Conservation (phyloP, 108 stramenopile genomes). For the Chaetoceros tenuissimus region DNA sequence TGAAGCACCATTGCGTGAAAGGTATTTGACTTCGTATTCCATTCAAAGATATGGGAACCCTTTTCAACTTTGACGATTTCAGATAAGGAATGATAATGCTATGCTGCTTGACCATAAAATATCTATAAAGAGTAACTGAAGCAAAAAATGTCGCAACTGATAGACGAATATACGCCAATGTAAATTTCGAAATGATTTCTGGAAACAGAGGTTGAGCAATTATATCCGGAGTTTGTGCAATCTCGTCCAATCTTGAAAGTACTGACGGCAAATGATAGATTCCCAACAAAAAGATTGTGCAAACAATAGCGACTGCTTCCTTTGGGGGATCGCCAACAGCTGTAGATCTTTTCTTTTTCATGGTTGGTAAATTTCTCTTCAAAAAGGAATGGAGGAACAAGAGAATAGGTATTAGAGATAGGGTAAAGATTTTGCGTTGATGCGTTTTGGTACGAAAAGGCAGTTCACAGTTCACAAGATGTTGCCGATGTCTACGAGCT, state of each 20-base stretch:
- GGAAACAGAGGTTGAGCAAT: background rate
- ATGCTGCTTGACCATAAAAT: background rate
- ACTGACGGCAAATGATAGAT: background rate
- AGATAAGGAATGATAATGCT: background rate
- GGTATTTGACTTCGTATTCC: background rate
- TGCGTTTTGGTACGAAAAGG: too few species aligned
- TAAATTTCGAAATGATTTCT: background rate
- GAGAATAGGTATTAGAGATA: too few species aligned
- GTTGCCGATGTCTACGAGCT: too few species aligned
- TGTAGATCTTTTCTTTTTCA: too few species aligned
- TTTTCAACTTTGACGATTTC: background rate
- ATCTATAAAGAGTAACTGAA: background rate
- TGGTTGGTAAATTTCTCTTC: too few species aligned
- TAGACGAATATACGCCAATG: constrained; percentile 1
- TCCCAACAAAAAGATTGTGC: background rate
- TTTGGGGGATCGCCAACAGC: background rate
- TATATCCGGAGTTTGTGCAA: background rate
- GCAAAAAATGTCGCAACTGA: background rate
- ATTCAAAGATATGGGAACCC: background rate
- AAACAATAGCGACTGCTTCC: background rate
- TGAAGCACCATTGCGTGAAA: constrained; percentile 2
- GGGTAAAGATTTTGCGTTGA: too few species aligned
- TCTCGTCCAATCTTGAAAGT: background rate
- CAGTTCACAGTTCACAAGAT: too few species aligned
- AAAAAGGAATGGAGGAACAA: too few species aligned